Evolutionary conservation across 371 early-diverging fungal genomes (phyloP), one percentile per base, ranked within the genome.

Genomic region (Rhizomucor miehei): DNA sequence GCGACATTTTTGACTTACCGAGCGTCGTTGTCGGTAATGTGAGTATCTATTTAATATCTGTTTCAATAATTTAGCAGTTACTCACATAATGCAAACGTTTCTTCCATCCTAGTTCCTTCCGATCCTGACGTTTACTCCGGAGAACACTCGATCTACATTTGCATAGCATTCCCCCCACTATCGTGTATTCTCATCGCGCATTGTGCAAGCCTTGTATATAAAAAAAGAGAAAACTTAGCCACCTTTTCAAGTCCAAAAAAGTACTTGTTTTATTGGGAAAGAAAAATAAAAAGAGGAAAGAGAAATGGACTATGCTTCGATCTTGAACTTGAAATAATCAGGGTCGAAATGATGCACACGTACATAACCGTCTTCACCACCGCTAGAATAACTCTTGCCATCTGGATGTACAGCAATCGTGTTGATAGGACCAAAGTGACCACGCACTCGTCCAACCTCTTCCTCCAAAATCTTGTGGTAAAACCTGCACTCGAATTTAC

Each of bases 361-460:
- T 37, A 99, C 90, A 49, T 90, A 91, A 71, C 99, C 99, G 73
- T 99, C 99, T 75, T 99, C 99, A 70, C 95, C 96, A 67, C 99
- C 99, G 58, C 89, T 89, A 46, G 98, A 91, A 73, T 94, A 97
- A 64, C 93, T 86, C 59, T 80, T 89, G 48, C 99, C 98, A 59
- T 88, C 88, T 17, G 99, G 99, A 70, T 93, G 93, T 59, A 98
- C 93, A 25, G 98, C 97, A 59, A 99, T 84, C 14, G 99, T 96
- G 82, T 99, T 99, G 79, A 99, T 98, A 52, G 99, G 99, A 65
- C 99, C 99, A 78, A 99, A 99, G 69, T 99, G 99, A 40, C 99
- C 98, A 78, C 90, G 94, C 48, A 95, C 94, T 59, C 96, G 90
- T 38, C 99, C 99, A 41, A 99, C 89, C 74, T 99, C 98, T 66